Conservation (phyloP, 768 basidiomycete genomes). For the Clitopilus hobsonii region DNA sequence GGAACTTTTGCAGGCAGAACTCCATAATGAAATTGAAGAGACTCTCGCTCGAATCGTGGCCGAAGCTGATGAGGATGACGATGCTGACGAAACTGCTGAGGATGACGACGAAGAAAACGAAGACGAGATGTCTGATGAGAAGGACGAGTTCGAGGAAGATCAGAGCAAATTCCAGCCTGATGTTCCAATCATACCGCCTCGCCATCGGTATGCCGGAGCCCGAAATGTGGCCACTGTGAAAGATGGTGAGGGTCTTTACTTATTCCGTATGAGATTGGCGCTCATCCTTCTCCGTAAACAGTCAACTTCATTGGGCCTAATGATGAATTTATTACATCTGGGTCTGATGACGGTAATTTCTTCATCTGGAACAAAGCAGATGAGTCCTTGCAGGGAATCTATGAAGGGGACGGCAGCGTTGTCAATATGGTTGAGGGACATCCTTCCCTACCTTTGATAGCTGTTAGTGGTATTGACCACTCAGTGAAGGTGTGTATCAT, state of each 20-base stretch:
- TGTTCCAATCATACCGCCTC: conserved; percentile 59
- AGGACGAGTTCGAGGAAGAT: conserved; percentile 20
- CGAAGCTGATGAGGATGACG: conserved; percentile 7
- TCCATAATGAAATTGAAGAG: neutral
- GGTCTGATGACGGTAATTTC: conserved; percentile 84
- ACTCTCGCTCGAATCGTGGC: conserved; percentile 10
- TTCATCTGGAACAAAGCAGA: conserved; percentile 81
- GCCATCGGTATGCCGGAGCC: conserved; percentile 59
- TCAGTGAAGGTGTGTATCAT: conserved; percentile 64
- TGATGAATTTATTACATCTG: conserved; percentile 77
- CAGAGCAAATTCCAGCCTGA: conserved; percentile 21
- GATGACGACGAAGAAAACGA: conserved; percentile 27
- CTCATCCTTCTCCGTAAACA: conserved; percentile 21
- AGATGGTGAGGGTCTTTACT: conserved; percentile 53
- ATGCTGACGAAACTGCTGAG: conserved; percentile 22
- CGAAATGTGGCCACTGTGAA: conserved; percentile 83
- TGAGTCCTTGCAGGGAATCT: conserved; percentile 64
- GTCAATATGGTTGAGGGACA: conserved; percentile 89
- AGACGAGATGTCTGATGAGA: no score
- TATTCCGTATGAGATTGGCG: neutral
- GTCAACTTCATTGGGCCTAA: conserved; percentile 81
- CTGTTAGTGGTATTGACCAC: conserved; percentile 81
- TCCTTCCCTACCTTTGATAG: conserved; percentile 74
- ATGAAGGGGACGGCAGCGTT: conserved; percentile 77
- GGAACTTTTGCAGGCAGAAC: neutral